Evolutionary conservation across 2,329 filamentous ascomycete species (phyloP).

Genomic region (Penicillium sp.): DNA sequence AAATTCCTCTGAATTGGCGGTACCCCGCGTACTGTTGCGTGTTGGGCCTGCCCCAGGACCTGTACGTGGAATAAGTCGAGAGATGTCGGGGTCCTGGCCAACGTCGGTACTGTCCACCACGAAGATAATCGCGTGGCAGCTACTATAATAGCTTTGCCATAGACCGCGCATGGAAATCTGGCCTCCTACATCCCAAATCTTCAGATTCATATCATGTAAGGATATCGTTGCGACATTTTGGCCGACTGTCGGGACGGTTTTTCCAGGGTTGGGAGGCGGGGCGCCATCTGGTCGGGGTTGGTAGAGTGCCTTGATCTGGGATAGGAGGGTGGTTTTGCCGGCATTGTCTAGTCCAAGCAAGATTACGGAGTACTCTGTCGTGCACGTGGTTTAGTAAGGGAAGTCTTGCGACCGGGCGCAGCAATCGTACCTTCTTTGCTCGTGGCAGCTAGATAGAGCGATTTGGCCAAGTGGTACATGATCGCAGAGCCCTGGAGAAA

Average conservation of each 20-base stretch:
- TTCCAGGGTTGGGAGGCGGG: conserved; percentile 58
- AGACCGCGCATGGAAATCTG: conserved; percentile 83
- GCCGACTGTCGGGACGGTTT: conserved; percentile 93
- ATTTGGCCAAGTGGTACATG: conserved; percentile 97
- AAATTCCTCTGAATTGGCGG: conserved; percentile 22
- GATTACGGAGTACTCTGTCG: conserved; percentile 87
- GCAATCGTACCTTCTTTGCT: conserved; percentile 78
- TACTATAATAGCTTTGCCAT: conserved; percentile 94
- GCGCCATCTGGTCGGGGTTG: conserved; percentile 41
- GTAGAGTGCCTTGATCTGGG: conserved; percentile 90
- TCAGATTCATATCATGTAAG: conserved; percentile 91
- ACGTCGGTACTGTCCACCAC: conserved; percentile 95
- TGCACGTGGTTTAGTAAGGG: not conserved
- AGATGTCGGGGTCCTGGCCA: conserved; percentile 70
- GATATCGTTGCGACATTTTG: conserved; percentile 93
- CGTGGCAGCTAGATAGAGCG: conserved; percentile 88
- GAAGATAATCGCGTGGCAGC: conserved; percentile 95
- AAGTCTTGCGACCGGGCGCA: not conserved
- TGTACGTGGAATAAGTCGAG: conserved; percentile 40
- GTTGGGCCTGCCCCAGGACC: conserved; percentile 26
- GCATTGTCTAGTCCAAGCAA: conserved; percentile 97
- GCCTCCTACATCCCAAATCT: conserved; percentile 97
- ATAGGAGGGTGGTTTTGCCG: conserved; percentile 96
- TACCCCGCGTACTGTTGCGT: conserved; percentile 6
- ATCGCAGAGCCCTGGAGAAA: conserved; percentile 24